Conservation (phyloP, 2,329 filamentous ascomycete species). For the Calonectria hawksworthii region DNA sequence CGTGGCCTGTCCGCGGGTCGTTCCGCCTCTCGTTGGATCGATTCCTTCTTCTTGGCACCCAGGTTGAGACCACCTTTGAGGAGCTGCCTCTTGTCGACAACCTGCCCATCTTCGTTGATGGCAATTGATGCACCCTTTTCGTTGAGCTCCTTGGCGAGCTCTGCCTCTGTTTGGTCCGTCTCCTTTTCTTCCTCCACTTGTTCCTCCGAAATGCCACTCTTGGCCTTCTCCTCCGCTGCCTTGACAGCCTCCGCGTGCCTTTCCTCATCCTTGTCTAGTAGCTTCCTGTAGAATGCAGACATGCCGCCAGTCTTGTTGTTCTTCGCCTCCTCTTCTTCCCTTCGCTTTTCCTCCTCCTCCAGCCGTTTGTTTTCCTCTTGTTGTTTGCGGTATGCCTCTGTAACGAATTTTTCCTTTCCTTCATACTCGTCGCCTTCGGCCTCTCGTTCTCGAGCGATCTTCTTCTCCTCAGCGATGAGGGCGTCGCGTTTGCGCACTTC, state of each 20-base stretch:
- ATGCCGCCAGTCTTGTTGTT: constrained; percentile 78
- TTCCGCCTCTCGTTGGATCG: constrained; percentile 40
- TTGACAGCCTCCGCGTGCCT: constrained; percentile 78
- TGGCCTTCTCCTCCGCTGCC: constrained; percentile 71
- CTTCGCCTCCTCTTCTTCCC: constrained; percentile 74
- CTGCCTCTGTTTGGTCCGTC: constrained; percentile 71
- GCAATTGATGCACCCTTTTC: constrained; percentile 72
- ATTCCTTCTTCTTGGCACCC: constrained; percentile 71
- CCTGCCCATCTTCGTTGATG: constrained; percentile 85
- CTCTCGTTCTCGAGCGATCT: constrained; percentile 82
- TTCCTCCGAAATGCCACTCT: constrained; percentile 52
- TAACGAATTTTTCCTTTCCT: constrained; percentile 90
- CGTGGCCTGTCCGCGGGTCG: constrained; percentile 46
- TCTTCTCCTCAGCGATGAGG: constrained; percentile 83
- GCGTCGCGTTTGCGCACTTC: constrained; percentile 84
- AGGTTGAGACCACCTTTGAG: constrained; percentile 83
- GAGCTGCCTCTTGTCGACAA: constrained; percentile 87
- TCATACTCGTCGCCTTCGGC: constrained; percentile 85
- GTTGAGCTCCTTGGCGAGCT: constrained; percentile 77
- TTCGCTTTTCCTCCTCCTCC: constrained; percentile 78
- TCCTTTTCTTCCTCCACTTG: constrained; percentile 60
- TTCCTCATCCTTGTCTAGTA: constrained; percentile 79
- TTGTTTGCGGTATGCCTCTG: constrained; percentile 84
- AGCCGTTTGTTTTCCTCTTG: constrained; percentile 80
- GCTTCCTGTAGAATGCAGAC: constrained; percentile 82